Base-by-base conservation (phyloP, 2,329 filamentous ascomycete genomes). In the Dendrostoma leiphaemia region DNA sequence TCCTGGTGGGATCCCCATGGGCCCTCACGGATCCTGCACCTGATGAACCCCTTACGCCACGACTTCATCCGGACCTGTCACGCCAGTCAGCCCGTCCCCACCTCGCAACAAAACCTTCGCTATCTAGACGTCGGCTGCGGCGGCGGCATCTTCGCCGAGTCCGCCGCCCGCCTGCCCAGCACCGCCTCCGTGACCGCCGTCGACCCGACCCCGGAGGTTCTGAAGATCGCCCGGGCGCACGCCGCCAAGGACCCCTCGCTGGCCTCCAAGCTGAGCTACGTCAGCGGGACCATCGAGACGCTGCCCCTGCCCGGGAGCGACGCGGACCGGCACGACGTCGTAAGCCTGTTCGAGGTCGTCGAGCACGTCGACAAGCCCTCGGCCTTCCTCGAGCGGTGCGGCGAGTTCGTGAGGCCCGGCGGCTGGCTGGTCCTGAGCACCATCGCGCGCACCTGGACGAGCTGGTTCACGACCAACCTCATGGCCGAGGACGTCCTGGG, bases 1-100 rank as follows among this genome's bases (percentile, higher is more conserved):
- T 88, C 88, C 64, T 99, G 94, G 94, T 99, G 94, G 94, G 92
- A 97, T 72, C 90, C 93, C 1, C 86, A 96, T 67, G 94, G 94
- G 48, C 88, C 93, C 6, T 97, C 91, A 4, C 85, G 93, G 35
- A 85, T 97, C 55, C 84, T 99, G 2, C 94, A 99, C 72, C 86
- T 96, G 62, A 97, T 99, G 93, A 97, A 99, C 74, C 94, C 94
- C 2, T 83, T 96, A 43, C 91, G 94, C 31, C 92, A 97, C 74
- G 86, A 91, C 72, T 97, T 97, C 73, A 94, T 97, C 69, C 79
- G 79, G 21, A 74, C 76, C 59, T 97, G 93, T 67, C 82, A 87
- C 44, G 71, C 78, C 60, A 80, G 82, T 19, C 76, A 80, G 43
- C 72, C 74, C 56, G 65, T 73, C 23, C 58, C 70, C 8, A 61